Base-by-base conservation (phyloP, 140 eudicot species). In the Flaveria floridana region DNA sequence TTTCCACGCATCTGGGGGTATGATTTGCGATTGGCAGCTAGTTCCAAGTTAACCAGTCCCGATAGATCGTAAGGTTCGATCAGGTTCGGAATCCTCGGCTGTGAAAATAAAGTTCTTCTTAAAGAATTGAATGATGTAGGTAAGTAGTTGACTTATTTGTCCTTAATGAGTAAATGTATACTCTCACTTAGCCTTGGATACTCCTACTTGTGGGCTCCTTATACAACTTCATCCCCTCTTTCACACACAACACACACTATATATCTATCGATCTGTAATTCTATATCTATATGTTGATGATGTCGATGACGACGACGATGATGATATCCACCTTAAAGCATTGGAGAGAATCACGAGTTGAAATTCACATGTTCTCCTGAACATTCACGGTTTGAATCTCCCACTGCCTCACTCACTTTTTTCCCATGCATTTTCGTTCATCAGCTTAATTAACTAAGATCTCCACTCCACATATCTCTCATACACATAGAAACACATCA, bases 341-440 rank as follows among this genome's bases (percentile, higher is more conserved):
- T 78, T 87, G 78, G 78, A 53, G 62, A 82, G 30, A 39, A 50
- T 90, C 97, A 90, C 97, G 95, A 88, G 95, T 48, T 74, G 65
- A 48, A 59, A 65, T 77, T 89, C 97, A 91, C 95, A 88, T 90
- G 92, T 68, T 75, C 73, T 23, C 57, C 85, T 81, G 84, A 64
- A 26, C 86, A 76, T 71, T 91, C 95, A 84, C 86, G 75, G 75
- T 85, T 86, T 81, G 73, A 78, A 65, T 65, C 78, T 72, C 41
- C 28, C 75, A 34, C 39, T 74, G 41, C 51, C 41, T 41, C 48
- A n/a, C 53, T 84, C 95, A 88, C 82, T 72, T 88, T 81, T 81
- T 76, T 90, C 95, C 87, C 89, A 90, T 89, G 96, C 86, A 50
- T 66, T 72, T 77, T 8, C 80, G 37, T 44, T 68, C 80, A 76